Evolutionary conservation across 306 rosid species (phyloP), one percentile per base, ranked within the genome.

Genomic region (Prinsepia uniflora): DNA sequence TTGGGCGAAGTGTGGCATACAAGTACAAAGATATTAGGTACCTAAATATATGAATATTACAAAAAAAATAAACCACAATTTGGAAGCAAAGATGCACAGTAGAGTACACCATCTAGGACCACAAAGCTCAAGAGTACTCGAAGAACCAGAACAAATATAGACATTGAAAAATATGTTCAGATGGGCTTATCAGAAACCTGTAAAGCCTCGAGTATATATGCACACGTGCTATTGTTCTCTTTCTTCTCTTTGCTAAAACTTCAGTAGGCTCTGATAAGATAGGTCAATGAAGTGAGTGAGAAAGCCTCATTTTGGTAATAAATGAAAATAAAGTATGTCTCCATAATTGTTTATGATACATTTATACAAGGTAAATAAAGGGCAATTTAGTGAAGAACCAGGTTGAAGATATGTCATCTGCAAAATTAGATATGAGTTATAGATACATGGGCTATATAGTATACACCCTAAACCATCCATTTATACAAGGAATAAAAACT

Each of bases 141-240:
- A 68, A 61, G 24, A 79, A 49, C 43, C 58, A 9, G 50, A 63
- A 59, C 55, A 75, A 46, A 43, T 57, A 22, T 30, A 75, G 47
- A 46, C 67, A 52, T 60, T 43, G 22, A 68, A 75, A 63, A 63
- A 22, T 22, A 67, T 20, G 73, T 34, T 39, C 50, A 47, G 44
- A 44, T 18, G 58, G 45, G 62, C 59, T 63, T 52, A 60, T 59
- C 61, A 79, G 76, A 71, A 63, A 88, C 98, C 91, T 86, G 67
- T 45, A 88, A 77, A 41, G 90, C 91, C 88, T 85, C 85, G 77
- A 92, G 84, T 48, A 0, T 24, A 90, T 91, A 65, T 86, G 96
- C 81, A 86, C 96, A n/a, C 96, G 98, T 62, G 91, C 96, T 70
- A 90, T 90, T 13, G 96, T 90, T 81, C 91, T 60, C 83, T 83